Conservation (phyloP, 306 rosid genomes). For the Chamaecrista fasciculata region DNA sequence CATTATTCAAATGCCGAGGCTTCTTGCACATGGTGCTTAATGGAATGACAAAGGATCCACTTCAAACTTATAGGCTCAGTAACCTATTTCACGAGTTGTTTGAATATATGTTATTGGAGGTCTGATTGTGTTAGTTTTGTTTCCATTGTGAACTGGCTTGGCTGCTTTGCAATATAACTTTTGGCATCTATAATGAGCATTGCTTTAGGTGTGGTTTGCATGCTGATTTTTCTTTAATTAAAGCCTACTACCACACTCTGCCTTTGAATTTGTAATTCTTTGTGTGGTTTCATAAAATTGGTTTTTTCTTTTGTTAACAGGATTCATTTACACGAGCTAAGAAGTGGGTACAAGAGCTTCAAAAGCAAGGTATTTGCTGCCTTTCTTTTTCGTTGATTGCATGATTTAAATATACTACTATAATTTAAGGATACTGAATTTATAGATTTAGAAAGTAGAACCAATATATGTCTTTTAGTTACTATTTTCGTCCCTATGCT, state of each 20-base stretch:
- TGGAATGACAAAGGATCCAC: neutral
- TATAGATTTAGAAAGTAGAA: conserved; percentile 3
- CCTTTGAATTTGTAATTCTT: neutral
- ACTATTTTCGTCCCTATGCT: neutral
- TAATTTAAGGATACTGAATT: neutral
- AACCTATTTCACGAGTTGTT: neutral
- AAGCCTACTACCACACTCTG: neutral
- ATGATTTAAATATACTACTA: neutral
- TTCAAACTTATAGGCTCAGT: neutral
- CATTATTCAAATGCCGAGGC: neutral
- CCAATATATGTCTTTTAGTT: neutral
- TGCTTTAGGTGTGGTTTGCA: conserved; percentile 11
- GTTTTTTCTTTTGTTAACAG: conserved; percentile 29
- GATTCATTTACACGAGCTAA: conserved; percentile 58
- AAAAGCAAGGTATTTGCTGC: conserved; percentile 56
- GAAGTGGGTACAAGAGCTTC: conserved; percentile 73
- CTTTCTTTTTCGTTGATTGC: neutral
- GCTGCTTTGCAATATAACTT: neutral
- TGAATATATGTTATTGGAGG: neutral
- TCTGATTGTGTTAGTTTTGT: neutral
- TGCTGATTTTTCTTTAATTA: conserved; percentile 1
- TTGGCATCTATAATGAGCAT: neutral
- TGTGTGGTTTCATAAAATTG: neutral
- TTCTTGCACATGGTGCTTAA: neutral
- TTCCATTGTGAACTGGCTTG: neutral